Evolutionary conservation across 2,329 filamentous ascomycete species (phyloP), one percentile per base, ranked within the genome.

Genomic region (Podosphaera fusca): DNA sequence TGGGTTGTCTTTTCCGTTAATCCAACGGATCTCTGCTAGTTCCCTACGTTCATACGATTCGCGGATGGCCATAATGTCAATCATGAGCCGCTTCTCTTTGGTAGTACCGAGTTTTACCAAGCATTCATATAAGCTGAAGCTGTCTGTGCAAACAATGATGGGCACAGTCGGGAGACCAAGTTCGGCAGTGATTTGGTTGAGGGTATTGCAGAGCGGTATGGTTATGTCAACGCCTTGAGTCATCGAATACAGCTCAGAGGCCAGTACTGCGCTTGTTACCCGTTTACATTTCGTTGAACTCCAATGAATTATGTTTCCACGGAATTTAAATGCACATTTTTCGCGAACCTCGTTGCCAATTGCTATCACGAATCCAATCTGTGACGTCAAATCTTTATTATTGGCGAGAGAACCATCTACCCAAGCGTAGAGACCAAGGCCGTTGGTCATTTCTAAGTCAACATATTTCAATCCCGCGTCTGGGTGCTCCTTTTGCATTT

Each of bases 1-100:
- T 1, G n/a, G n/a, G 31, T n/a, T n/a, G n/a, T n/a, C n/a, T n/a
- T n/a, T n/a, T n/a, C n/a, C n/a, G n/a, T n/a, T n/a, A n/a, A n/a
- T n/a, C n/a, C n/a, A n/a, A n/a, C n/a, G n/a, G 47, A 50, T 50
- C 30, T 50, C 47, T 50, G 47, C 47, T 50, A 50, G 47, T 50
- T 50, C 47, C 47, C 47, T 50, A 1, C 7, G 47, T 10, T 50
- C 47, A 50, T 50, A 50, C 31, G 47, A 50, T 31, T 50, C 47
- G 29, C 47, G 2, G 29, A 50, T 50, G 47, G 47, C 47, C 47
- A 50, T 50, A 10, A 50, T 50, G 29, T 50, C n/a, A 30, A 50
- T 50, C 47, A 50, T 29, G 47, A 50, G 8, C 47, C 12, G 47
- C 30, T n/a, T n/a, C n/a, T n/a, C n/a, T n/a, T n/a, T n/a, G n/a